A percentile compares a stretch with the other conserved stretches of the same genome.
phyloP scores from a whole-genome alignment of 2,329 filamentous ascomycete genomes.

The Stachybotrys chlorohalonatus region DNA sequence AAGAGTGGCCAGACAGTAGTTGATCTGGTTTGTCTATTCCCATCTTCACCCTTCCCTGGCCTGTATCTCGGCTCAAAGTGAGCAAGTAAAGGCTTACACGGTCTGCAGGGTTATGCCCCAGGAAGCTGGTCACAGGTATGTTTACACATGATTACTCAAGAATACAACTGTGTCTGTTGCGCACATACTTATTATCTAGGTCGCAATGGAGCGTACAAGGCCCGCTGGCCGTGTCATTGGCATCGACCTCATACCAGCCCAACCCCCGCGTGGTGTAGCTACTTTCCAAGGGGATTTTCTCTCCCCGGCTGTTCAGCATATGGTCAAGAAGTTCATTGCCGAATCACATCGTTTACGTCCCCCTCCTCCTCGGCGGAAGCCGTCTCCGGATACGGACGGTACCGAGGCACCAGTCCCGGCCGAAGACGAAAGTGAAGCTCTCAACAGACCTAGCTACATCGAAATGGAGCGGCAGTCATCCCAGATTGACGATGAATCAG shows the following conservation, averaged over 20 bases:
- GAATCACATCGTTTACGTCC: constrained; percentile 34
- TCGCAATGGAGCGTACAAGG: constrained; percentile 69
- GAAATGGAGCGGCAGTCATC: constrained; percentile 47
- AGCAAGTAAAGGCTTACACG: not conserved
- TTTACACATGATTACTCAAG: not conserved
- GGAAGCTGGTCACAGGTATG: constrained; percentile 62
- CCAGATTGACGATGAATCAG: constrained; percentile 14
- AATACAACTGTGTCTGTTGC: not conserved
- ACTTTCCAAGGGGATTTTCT: constrained; percentile 94
- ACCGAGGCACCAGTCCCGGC: constrained; percentile 5
- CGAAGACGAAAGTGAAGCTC: constrained; percentile 9
- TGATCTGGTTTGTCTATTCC: constrained; percentile 57
- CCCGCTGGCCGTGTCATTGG: constrained; percentile 76
- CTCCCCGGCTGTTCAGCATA: constrained; percentile 59
- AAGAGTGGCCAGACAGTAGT: constrained; percentile 74
- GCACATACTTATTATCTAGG: constrained; percentile 34
- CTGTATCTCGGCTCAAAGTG: not conserved
- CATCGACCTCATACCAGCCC: constrained; percentile 87
- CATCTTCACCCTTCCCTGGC: constrained; percentile 1
- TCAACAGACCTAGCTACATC: constrained; percentile 51
- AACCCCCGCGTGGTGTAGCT: constrained; percentile 84
- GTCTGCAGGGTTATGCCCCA: constrained; percentile 61
- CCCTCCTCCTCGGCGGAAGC: not conserved
- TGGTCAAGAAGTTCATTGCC: constrained; percentile 68
- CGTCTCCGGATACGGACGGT: constrained; percentile 10